Base-by-base conservation (phyloP, 2,329 filamentous ascomycete species). In the Leptosphaerulina australis region DNA sequence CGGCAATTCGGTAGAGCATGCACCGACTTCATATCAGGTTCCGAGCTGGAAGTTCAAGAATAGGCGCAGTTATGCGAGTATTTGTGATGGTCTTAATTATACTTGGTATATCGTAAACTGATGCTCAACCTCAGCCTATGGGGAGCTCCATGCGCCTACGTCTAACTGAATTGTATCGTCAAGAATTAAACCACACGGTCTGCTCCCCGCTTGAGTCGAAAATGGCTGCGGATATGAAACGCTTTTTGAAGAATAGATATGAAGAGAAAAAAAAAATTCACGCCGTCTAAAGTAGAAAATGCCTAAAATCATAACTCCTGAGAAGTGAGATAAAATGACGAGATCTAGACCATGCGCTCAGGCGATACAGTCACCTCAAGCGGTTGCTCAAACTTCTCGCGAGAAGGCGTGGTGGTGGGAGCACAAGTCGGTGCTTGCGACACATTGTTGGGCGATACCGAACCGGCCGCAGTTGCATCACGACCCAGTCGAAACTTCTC, bases 61-160 rank as follows among this genome's bases (percentile, higher is more conserved):
- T 10, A 9, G 7, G 15, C 12, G 20, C 11, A 29, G 8, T 17
- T 30, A 28, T 11, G 18, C 26, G 22, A 12, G n/a, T 10, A 25
- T 34, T 11, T 44, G 22, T 46, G 15, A 30, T 25, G 8, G 45
- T 31, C 12, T 25, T 38, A 39, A 18, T 43, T 53, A 50, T 36
- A n/a, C 28, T 11, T 50, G 18, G 11, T 46, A 43, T 51, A 14
- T 44, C 47, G 60, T 68, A 65, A 63, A 63, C 58, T 44, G 64
- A 66, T 62, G 65, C 65, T 68, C 65, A 53, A 66, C 63, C 59
- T 50, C 30, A 49, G 44, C 33, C 20, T 18, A 18, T 30, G 53
- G 63, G 65, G 63, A 68, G 65, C 65, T 62, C 63, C 62, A 53
- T 68, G 63, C 60, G 63, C 58, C 55, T 67, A 68, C 62, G 40